These are phyloP conservation scores for Globisporangium uncinulatum DNA, from an alignment of 352 stramenopile species.

Conservation along the genomic window DNA sequence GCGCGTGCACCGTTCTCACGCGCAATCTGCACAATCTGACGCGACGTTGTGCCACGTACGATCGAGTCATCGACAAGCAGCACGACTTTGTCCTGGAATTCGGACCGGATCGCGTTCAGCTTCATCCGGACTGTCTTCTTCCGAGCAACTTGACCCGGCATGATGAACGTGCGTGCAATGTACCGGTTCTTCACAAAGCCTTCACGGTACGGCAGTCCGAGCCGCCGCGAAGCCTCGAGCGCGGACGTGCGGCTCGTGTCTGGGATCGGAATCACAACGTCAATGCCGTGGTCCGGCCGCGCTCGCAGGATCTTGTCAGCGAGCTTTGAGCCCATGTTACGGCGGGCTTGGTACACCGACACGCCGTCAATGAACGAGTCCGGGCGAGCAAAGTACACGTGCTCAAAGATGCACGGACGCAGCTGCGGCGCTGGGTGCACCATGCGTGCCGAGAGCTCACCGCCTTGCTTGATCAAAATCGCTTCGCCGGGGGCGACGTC, in stretches of 20 bases:
- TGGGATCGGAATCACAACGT: slow-evolving; percentile 99
- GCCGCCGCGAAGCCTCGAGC: slow-evolving; percentile 84
- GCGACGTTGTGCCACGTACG: slow-evolving; percentile 97
- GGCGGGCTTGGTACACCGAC: slow-evolving; percentile 96
- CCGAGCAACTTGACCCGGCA: slow-evolving; percentile 94
- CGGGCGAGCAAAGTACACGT: slow-evolving; percentile 99
- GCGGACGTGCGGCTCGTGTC: slow-evolving; percentile 97
- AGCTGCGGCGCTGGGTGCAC: slow-evolving; percentile 71
- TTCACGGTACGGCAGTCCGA: slow-evolving; percentile 94
- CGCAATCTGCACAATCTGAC: slow-evolving; percentile 98
- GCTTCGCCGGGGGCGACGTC: slow-evolving; percentile 96
- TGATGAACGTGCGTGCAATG: slow-evolving; percentile 99
- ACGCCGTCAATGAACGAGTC: slow-evolving; percentile 99
- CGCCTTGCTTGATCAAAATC: slow-evolving; percentile 92
- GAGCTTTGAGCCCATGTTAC: slow-evolving; percentile 98
- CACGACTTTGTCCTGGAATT: slow-evolving; percentile 94
- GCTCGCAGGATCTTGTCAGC: slow-evolving; percentile 92
- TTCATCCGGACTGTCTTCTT: slow-evolving; percentile 99
- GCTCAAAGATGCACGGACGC: slow-evolving; percentile 99
- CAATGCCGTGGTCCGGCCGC: slow-evolving; percentile 92
- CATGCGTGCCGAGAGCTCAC: slow-evolving; percentile 78
- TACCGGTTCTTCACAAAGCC: slow-evolving; percentile 99
- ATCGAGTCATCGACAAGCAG: slow-evolving; percentile 99
- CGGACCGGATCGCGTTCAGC: slow-evolving; percentile 94
- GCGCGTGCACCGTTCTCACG: slow-evolving; percentile 96